Conservation (phyloP, 495 filamentous ascomycete genomes). For the Lasiosphaeria ovina region DNA sequence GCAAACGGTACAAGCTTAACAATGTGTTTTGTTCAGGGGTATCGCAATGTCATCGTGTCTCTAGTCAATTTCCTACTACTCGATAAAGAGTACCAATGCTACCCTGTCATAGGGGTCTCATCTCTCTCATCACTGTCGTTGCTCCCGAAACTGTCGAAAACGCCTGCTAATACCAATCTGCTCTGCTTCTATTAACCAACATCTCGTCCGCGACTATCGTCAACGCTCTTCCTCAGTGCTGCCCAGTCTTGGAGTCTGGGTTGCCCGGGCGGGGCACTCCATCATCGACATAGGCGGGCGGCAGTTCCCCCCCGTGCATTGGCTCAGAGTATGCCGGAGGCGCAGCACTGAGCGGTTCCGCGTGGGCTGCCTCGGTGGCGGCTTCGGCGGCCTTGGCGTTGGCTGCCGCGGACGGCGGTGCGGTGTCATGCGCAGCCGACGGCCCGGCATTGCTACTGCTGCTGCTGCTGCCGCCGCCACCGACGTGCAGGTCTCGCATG, state of each 20-base stretch:
- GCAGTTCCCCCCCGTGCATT: background rate
- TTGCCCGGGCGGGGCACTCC: slow-evolving; percentile 10
- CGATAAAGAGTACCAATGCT: too few relatives aligned
- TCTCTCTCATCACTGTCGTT: too few relatives aligned
- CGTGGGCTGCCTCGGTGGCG: slow-evolving; percentile 18
- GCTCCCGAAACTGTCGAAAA: too few relatives aligned
- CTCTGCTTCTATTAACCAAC: background rate
- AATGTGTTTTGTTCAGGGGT: too few relatives aligned
- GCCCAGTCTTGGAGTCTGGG: slow-evolving; percentile 22
- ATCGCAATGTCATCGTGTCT: too few relatives aligned
- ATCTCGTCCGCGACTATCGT: background rate
- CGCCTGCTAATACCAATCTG: too few relatives aligned
- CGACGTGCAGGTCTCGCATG: slow-evolving; percentile 13
- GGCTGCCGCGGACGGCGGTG: slow-evolving; percentile 4
- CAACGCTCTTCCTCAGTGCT: slow-evolving; percentile 5
- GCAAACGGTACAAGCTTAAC: too few relatives aligned
- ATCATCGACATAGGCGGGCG: slow-evolving; percentile 4
- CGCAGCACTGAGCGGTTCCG: background rate
- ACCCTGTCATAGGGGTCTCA: too few relatives aligned
- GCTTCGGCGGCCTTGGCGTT: slow-evolving; percentile 30
- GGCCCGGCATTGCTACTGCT: slow-evolving; percentile 10
- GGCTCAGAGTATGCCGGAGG: background rate
- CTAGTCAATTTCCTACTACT: too few relatives aligned
- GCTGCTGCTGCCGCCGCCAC: background rate
- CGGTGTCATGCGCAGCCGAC: slow-evolving; percentile 9